Evolutionary conservation across 768 basidiomycete species (phyloP).

Genomic region (Leccinum olivaceopallidum): DNA sequence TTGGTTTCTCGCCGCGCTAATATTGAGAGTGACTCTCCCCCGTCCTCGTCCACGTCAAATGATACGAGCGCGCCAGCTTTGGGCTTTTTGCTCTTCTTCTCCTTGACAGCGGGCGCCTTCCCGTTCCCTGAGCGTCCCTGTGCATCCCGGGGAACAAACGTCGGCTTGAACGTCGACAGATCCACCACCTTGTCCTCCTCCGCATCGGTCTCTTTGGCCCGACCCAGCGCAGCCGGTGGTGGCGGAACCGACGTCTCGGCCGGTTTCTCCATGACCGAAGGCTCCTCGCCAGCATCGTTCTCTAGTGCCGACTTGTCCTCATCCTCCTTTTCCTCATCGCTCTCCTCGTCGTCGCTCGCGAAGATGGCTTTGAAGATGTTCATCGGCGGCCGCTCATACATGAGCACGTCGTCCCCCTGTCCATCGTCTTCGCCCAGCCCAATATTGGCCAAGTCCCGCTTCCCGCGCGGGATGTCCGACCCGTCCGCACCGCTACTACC

Average conservation of each 20-base stretch:
- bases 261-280: slow-evolving; percentile 1
- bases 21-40: slow-evolving; percentile 37
- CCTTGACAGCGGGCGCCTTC: slow-evolving; percentile 45
- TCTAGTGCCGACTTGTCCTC: slow-evolving; percentile 27
- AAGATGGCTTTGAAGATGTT: slow-evolving; percentile 99
- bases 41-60: slow-evolving; percentile 75
- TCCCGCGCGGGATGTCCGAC: slow-evolving; percentile 21
- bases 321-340: slow-evolving; percentile 57
- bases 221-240: neutral
- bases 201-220: neutral
- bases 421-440: slow-evolving; percentile 91
- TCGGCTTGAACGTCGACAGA: slow-evolving; percentile 80
- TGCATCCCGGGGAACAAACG: slow-evolving; percentile 63
- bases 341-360: slow-evolving; percentile 90
- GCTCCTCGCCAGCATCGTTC: slow-evolving; percentile 7
- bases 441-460: slow-evolving; percentile 73
- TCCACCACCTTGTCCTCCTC: slow-evolving; percentile 41
- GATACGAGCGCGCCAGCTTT: slow-evolving; percentile 58
- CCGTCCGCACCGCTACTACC: neutral
- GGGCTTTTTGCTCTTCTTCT: slow-evolving; percentile 49
- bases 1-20: slow-evolving; percentile 34
- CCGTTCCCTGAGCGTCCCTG: slow-evolving; percentile 43
- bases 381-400: slow-evolving; percentile 84
- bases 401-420: slow-evolving; percentile 85
- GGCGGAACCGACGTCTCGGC: neutral